Conservation (phyloP, 345 rosid genomes). For the Lenwebbia sp. region DNA sequence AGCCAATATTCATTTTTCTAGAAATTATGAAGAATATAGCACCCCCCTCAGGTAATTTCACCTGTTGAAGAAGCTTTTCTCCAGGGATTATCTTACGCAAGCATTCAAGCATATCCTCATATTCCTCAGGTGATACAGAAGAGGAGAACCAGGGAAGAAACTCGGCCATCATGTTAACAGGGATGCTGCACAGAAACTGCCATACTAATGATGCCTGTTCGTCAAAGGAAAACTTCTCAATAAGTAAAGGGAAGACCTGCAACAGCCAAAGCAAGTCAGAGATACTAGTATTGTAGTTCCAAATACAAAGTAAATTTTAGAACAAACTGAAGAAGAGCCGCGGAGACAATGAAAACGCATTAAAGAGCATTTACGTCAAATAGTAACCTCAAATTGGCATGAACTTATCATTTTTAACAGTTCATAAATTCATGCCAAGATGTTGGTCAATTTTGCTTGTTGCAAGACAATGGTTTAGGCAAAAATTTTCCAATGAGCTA, state of each 20-base stretch:
- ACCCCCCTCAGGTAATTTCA: background rate
- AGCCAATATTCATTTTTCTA: background rate
- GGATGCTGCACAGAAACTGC: slow-evolving; percentile 69
- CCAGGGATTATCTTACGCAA: slow-evolving; percentile 49
- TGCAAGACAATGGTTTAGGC: no score
- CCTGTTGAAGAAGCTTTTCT: slow-evolving; percentile 60
- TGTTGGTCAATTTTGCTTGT: no score
- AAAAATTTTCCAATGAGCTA: no score
- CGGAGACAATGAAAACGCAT: no score
- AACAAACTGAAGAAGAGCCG: background rate
- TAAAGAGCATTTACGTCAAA: no score
- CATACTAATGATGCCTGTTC: slow-evolving; percentile 59
- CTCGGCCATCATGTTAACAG: slow-evolving; percentile 47
- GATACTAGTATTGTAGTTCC: background rate
- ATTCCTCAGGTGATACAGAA: slow-evolving; percentile 37
- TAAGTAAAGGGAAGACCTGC: slow-evolving; percentile 55
- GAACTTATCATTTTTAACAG: no score
- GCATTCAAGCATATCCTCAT: slow-evolving; percentile 32
- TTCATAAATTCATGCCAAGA: no score
- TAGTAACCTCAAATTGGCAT: no score
- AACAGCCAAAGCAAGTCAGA: slow-evolving; percentile 2
- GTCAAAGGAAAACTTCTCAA: slow-evolving; percentile 42
- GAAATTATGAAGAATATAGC: background rate
- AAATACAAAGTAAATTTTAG: background rate
- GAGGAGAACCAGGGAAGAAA: slow-evolving; percentile 61